Base-by-base conservation (phyloP, 1,284 basidiomycete genomes). In the Schizophyllum amplum region DNA sequence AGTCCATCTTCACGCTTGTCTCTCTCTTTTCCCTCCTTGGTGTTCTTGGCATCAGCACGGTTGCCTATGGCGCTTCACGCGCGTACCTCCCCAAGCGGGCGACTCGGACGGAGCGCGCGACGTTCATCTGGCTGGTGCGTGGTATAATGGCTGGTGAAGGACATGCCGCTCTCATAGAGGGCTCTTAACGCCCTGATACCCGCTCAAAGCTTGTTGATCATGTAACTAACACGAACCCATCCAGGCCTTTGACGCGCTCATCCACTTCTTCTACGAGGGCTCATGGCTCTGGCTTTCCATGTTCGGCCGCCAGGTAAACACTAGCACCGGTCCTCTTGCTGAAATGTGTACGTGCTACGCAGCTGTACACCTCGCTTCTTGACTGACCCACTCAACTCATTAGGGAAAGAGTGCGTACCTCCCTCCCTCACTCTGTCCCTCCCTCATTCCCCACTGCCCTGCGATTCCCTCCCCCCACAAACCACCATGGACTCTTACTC, bases 261-360 rank as follows among this genome's bases (percentile, higher is more conserved):
- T 89, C 57, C 90, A 92, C 66, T 88, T 90, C 69, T 77, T 76
- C 1, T 83, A 90, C 58, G 90, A 92, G 66, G 89, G 85, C 5
- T 83, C 86, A 5, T 92, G 89, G 74, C 72, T 92, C 46, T 90
- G 81, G 67, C 75, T 86, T 51, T 90, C 87, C 1, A 79, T 78
- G 25, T 87, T 88, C 62, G 89, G 88, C 23, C 72, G 85, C 50
- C 78, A 83, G 56, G 88, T 90, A 15, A 86, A 85, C 64, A 81
- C 82, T 9, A 86, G 84, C 62, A 66, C 72, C 2, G 88, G 89
- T 1, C 75, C 79, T 22, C 80, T 92, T 61, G 89, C 89, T n/a
- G 79, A 84, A 55, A 73, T 92, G 68, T 92, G 90, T 90, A 66
- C 65, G 85, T 76, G 4, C 17, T 57, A 51, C 53, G 20, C 13